Percentiles rank a stretch among this genome's conserved stretches.
Conservation (phyloP, 2,329 filamentous ascomycete species). For the Xylariomycetidae sp. region DNA sequence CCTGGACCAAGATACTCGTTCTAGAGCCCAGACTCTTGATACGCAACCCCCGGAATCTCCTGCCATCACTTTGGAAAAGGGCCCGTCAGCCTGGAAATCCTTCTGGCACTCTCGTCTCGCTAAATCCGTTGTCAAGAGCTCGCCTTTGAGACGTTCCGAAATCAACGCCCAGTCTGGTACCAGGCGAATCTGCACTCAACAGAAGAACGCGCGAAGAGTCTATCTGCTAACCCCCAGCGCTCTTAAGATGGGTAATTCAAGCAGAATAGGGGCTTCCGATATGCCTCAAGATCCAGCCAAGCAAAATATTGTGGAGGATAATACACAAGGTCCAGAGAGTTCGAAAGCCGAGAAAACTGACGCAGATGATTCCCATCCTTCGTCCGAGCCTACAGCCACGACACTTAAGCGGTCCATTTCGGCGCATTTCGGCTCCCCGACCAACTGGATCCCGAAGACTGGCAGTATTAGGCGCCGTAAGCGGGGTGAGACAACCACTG, state of each 20-base stretch:
- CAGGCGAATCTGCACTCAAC: conserved; percentile 28
- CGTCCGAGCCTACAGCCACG: conserved; percentile 34
- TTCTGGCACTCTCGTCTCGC: conserved; percentile 46
- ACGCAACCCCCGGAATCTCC: conserved; percentile 9
- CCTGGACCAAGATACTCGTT: conserved; percentile 27
- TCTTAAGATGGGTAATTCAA: conserved; percentile 18
- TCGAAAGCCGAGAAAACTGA: neutral
- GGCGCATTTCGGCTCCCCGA: conserved; percentile 52
- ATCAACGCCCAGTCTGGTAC: conserved; percentile 17
- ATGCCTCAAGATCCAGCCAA: too few species aligned
- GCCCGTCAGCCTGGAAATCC: conserved; percentile 42
- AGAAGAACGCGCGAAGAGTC: conserved; percentile 25
- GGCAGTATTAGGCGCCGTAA: conserved; percentile 53
- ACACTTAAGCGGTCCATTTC: conserved; percentile 50
- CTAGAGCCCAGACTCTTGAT: conserved; percentile 23
- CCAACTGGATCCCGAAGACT: conserved; percentile 49
- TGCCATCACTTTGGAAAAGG: conserved; percentile 5
- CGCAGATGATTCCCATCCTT: conserved; percentile 16
- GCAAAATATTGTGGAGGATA: too few species aligned
- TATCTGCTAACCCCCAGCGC: conserved; percentile 32
- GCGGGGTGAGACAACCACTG: conserved; percentile 37
- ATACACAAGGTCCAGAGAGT: too few species aligned
- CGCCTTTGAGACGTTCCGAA: conserved; percentile 20
- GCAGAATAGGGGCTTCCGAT: too few species aligned
- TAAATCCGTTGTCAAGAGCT: conserved; percentile 13